Evolutionary conservation across 441 rosid genomes (phyloP).

Genomic region (Gossypium gossypioides): DNA sequence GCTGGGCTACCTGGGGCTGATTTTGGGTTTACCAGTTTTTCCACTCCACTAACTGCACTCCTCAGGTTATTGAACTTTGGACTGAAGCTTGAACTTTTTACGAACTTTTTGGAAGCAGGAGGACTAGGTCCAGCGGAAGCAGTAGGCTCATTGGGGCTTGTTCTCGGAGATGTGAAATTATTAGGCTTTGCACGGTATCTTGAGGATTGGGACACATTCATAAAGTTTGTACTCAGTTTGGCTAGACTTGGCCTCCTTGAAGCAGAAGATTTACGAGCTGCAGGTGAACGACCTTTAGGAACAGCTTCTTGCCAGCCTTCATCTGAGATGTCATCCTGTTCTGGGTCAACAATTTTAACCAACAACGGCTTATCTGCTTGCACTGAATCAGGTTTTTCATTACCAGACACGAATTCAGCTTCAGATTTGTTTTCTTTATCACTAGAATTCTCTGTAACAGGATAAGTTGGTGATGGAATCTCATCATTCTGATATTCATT

Average conservation of each 20-base stretch:
- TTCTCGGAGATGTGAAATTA: conserved; percentile 57
- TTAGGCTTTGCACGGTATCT: conserved; percentile 58
- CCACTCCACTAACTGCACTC: conserved; percentile 34
- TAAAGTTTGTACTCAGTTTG: conserved; percentile 83
- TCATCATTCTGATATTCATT: conserved; percentile 69
- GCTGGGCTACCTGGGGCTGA: conserved; percentile 48
- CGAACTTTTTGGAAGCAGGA: conserved; percentile 46
- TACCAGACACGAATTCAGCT: conserved; percentile 31
- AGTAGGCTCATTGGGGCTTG: conserved; percentile 41
- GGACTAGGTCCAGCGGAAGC: conserved; percentile 37
- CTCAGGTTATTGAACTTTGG: conserved; percentile 40
- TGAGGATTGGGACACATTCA: conserved; percentile 57
- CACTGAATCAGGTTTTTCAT: conserved; percentile 42
- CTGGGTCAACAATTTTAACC: conserved; percentile 24
- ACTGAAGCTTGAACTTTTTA: conserved; percentile 68
- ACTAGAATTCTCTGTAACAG: conserved; percentile 38
- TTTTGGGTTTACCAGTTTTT: conserved; percentile 38
- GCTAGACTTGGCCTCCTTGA: conserved; percentile 78
- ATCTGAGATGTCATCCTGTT: conserved; percentile 44
- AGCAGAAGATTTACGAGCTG: conserved; percentile 56
- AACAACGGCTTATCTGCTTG: conserved; percentile 29
- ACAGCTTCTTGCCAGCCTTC: conserved; percentile 92
- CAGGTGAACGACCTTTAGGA: conserved; percentile 62
- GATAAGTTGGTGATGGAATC: conserved; percentile 27
- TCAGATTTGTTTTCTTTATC: conserved; percentile 65